These are phyloP conservation scores for Dendrostoma leiphaemia DNA, from an alignment of 2,329 filamentous ascomycete genomes.

Conservation along the genomic window DNA sequence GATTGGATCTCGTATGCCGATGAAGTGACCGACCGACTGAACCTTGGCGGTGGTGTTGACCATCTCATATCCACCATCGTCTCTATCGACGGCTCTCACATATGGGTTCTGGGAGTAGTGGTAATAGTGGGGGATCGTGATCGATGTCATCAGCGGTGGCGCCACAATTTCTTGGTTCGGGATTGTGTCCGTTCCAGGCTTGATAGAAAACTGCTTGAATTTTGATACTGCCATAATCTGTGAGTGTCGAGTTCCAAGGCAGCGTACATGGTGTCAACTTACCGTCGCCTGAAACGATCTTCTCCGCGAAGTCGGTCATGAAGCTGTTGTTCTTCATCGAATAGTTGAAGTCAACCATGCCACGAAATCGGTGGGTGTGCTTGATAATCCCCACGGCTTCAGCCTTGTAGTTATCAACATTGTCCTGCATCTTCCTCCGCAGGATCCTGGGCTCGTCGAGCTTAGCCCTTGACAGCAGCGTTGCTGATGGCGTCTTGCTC, in stretches of 20 bases:
- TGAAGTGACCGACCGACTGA: conserved; percentile 57
- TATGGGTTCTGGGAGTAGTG: conserved; percentile 85
- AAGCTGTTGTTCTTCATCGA: conserved; percentile 67
- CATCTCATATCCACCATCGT: conserved; percentile 47
- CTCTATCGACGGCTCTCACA: conserved; percentile 61
- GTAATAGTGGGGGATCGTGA: conserved; percentile 72
- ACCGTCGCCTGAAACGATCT: conserved; percentile 72
- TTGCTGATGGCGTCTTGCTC: not conserved
- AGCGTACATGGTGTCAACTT: conserved; percentile 21
- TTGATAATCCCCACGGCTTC: conserved; percentile 71
- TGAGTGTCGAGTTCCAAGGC: not conserved
- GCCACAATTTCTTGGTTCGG: conserved; percentile 71
- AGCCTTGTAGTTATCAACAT: conserved; percentile 62
- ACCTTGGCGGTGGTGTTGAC: conserved; percentile 58
- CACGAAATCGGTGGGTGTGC: conserved; percentile 83
- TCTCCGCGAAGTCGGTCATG: conserved; percentile 67
- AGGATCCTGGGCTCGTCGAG: conserved; percentile 55
- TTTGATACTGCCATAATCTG: conserved; percentile 41
- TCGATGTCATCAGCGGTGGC: conserved; percentile 74
- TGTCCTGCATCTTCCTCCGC: conserved; percentile 67
- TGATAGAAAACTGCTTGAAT: conserved; percentile 62
- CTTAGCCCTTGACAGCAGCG: conserved; percentile 25
- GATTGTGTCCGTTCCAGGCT: conserved; percentile 57
- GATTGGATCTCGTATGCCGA: conserved; percentile 59
- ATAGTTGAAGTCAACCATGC: conserved; percentile 83